phyloP scores from a whole-genome alignment of 208 protist genomes.

The Crithidia brevicula region DNA sequence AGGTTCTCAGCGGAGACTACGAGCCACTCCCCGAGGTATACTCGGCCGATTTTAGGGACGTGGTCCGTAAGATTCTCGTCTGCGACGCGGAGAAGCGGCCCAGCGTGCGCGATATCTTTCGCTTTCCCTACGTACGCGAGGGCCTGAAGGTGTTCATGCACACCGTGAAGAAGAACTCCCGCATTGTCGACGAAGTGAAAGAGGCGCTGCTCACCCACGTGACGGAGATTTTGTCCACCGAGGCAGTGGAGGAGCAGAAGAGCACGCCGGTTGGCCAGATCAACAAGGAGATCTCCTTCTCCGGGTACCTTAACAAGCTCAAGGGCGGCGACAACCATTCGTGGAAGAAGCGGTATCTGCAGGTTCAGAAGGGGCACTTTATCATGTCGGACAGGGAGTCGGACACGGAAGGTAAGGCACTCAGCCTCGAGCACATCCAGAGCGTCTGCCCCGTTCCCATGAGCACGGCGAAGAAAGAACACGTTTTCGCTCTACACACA shows the following conservation, averaged over 20 bases:
- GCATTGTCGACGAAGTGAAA: slow-evolving; percentile 69
- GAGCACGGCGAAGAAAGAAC: slow-evolving; percentile 59
- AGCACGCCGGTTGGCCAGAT: slow-evolving; percentile 63
- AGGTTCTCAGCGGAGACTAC: slow-evolving; percentile 70
- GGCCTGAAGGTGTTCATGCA: slow-evolving; percentile 85
- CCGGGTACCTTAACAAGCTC: slow-evolving; percentile 75
- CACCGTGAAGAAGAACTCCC: slow-evolving; percentile 79
- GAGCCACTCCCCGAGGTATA: slow-evolving; percentile 69
- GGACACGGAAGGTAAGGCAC: slow-evolving; percentile 74
- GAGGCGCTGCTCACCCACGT: slow-evolving; percentile 63
- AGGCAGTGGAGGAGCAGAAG: slow-evolving; percentile 30
- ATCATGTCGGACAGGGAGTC: slow-evolving; percentile 77
- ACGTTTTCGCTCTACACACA: slow-evolving; percentile 86
- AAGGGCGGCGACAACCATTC: slow-evolving; percentile 62
- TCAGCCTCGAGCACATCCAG: slow-evolving; percentile 83
- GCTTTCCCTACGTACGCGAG: slow-evolving; percentile 75
- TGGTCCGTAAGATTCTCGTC: slow-evolving; percentile 74
- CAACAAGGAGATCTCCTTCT: slow-evolving; percentile 71
- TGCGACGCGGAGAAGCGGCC: slow-evolving; percentile 73
- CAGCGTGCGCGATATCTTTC: slow-evolving; percentile 73
- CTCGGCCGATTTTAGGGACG: slow-evolving; percentile 60
- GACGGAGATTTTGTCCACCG: slow-evolving; percentile 67
- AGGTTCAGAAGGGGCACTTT: slow-evolving; percentile 71
- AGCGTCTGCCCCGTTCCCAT: slow-evolving; percentile 75
- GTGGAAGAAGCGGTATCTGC: slow-evolving; percentile 79